A percentile compares a stretch with the other conserved stretches of the same genome.
Conservation (phyloP, 108 stramenopile species). For the Stephanodiscus triporus region DNA sequence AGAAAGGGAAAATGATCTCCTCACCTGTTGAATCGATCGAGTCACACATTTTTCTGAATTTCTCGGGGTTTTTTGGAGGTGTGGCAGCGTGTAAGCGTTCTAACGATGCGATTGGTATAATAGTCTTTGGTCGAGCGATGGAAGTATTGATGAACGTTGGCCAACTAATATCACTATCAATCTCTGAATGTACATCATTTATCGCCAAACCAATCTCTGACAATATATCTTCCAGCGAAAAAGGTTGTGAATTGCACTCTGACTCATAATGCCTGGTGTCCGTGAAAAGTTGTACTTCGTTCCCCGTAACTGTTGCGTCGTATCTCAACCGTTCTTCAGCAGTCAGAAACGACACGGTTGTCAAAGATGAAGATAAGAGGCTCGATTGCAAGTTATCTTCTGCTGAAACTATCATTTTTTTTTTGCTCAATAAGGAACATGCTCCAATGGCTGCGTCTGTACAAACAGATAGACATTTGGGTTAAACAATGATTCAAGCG, state of each 20-base stretch:
- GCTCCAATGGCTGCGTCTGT: slow-evolving; percentile 81
- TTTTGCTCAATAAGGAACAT: slow-evolving; percentile 28
- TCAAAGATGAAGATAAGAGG: neutral
- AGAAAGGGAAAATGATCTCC: no score
- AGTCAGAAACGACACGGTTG: slow-evolving; percentile 28
- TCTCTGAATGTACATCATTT: slow-evolving; percentile 9
- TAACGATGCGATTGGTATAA: slow-evolving; percentile 56
- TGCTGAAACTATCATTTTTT: slow-evolving; percentile 20
- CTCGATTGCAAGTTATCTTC: neutral
- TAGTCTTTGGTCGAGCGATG: slow-evolving; percentile 69
- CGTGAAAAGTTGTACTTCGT: slow-evolving; percentile 37
- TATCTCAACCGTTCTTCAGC: slow-evolving; percentile 16
- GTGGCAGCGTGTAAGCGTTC: slow-evolving; percentile 52
- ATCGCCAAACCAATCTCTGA: slow-evolving; percentile 21
- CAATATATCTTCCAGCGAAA: slow-evolving; percentile 19
- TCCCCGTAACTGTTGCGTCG: slow-evolving; percentile 22
- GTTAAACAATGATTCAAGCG: neutral
- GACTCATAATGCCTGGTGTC: slow-evolving; percentile 20
- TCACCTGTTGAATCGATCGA: slow-evolving; percentile 56
- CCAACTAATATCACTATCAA: slow-evolving; percentile 8
- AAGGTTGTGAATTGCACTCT: slow-evolving; percentile 14
- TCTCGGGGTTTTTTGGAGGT: slow-evolving; percentile 43
- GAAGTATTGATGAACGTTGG: slow-evolving; percentile 60
- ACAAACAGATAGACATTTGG: neutral
- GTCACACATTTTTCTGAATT: slow-evolving; percentile 55